Evolutionary conservation across 2,329 filamentous ascomycete genomes (phyloP).

Genomic region (Pseudogymnoascus sp.): DNA sequence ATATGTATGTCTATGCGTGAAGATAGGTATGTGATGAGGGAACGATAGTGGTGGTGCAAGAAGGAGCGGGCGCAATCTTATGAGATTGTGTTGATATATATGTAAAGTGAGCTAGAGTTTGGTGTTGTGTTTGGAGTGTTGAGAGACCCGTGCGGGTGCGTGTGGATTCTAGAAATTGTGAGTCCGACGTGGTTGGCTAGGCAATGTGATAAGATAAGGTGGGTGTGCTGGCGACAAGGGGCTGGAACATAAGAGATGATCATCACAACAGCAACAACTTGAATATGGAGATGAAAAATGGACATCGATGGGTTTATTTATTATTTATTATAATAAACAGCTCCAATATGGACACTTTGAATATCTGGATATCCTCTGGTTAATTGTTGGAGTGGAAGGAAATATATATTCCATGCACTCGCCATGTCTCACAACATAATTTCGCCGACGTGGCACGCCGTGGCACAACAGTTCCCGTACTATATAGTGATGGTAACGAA

Average conservation of each 20-base stretch:
- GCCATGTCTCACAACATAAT: neutral
- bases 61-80: neutral
- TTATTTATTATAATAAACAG: neutral
- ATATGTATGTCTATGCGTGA: neutral
- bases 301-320: neutral
- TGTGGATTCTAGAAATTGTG: neutral
- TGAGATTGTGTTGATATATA: slow-evolving; percentile 1
- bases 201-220: neutral
- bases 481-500: neutral
- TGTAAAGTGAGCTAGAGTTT: neutral
- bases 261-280: neutral
- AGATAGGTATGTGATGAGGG: neutral
- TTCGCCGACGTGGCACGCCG: neutral
- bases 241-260: neutral
- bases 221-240: neutral
- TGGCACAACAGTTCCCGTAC: neutral
- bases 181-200: neutral
- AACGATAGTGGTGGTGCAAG: neutral
- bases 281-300: neutral
- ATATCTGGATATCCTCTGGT: neutral
- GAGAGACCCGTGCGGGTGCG: neutral
- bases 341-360: neutral
- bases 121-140: neutral
- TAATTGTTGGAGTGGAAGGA: neutral
- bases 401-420: neutral